Conservation (phyloP, 164 flowering plant species). For the Magnolia changhungtana region DNA sequence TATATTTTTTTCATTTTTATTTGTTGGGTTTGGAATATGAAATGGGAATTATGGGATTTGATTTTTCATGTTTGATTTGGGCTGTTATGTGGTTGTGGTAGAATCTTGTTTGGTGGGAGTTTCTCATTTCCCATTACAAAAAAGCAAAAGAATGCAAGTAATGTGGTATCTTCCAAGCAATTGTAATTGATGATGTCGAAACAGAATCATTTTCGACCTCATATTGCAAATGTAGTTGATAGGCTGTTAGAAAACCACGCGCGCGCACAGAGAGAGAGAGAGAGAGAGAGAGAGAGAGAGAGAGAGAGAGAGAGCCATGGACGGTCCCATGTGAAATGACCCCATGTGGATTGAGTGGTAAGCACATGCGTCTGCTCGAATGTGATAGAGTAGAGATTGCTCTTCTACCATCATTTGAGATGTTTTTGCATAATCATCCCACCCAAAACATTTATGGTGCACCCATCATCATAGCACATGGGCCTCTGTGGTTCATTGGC, state of each 20-base stretch:
- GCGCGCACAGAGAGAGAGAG: background rate
- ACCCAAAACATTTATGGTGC: background rate
- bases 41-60: background rate
- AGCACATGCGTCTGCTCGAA: background rate
- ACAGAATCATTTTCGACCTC: too few relatives aligned
- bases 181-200: too few relatives aligned
- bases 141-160: background rate
- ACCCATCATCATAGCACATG: background rate
- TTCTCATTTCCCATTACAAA: too few relatives aligned
- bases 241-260: background rate
- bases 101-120: too few relatives aligned
- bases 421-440: background rate
- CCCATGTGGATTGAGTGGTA: background rate
- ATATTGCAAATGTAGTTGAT: too few relatives aligned
- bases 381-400: background rate
- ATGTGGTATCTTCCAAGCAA: background rate
- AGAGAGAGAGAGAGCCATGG: background rate
- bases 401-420: background rate
- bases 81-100: too few relatives aligned
- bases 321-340: background rate
- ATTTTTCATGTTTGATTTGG: too few relatives aligned
- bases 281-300: background rate
- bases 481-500: background rate
- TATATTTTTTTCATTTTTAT: background rate
- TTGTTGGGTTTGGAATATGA: background rate